Evolutionary conservation across 1,284 basidiomycete species (phyloP), one percentile per base, ranked within the genome.

Genomic region (Mycena sp.): DNA sequence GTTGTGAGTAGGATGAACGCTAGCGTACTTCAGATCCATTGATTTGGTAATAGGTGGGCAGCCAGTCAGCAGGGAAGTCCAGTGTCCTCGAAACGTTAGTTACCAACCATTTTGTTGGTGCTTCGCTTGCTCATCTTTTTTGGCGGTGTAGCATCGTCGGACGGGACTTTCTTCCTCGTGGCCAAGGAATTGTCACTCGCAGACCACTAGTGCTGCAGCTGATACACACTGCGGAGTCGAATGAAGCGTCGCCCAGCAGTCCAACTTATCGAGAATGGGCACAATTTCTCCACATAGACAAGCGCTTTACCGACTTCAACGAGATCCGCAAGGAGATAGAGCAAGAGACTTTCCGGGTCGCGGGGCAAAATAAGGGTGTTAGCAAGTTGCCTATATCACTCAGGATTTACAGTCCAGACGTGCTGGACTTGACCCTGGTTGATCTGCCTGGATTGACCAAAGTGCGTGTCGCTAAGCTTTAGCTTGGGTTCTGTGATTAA

Each of bases 341-440:
- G 79, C 93, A 95, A 75, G 98, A 99, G 83, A 99, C 98, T 2
- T 96, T 93, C 77, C 85, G 97, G 45, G 97, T 99, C 28, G 97
- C 98, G 0, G 97, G 97, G 0, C 96, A 99, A 83, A 99, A 99
- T 81, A 99, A 99, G 81, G 97, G 98, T 56, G 92, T 99, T 65
- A 96, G 94, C 81, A 96, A 96, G 77, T 79, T 98, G 58, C 96
- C 97, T 6, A 99, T 98, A 74, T 92, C 94, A 67, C 83, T 99
- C 68, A 89, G 95, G 75, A 97, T 99, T 81, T 97, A 94, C 79
- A 96, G 95, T 69, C 95, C 96, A 25, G 89, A 96, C 73, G 97
- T 99, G 17, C 83, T 99, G 71, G 97, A 99, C 78, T 80, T 99
- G 72, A 99, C 97, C 2, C 79, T 99, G 67, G 97, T 99, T 45